Evolutionary conservation across 495 filamentous ascomycete species (phyloP), one percentile per base, ranked within the genome.

Genomic region (Hypoxylon subgilvum): DNA sequence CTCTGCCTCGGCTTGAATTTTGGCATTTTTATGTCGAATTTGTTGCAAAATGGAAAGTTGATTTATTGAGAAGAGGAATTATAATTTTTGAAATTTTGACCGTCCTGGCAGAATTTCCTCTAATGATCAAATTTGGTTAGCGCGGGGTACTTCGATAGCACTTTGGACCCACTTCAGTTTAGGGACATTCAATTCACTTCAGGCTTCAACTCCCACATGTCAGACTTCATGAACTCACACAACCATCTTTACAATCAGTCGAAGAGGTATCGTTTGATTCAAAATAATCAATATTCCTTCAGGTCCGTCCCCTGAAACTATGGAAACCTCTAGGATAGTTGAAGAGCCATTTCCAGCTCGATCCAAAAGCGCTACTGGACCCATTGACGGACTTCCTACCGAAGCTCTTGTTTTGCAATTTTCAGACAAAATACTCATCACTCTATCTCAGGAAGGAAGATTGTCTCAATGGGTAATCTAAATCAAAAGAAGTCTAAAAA

Each of bases 401-500:
- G 85, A 90, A 61, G 85, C 89, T 38, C 85, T 82, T 42, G 79
- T 76, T 5, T 73, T 89, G 28, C 82, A 76, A 62, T 97, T 97
- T 76, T 84, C 87, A 8, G 94, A 98, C 78, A 96, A 90, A 71
- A 95, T 98, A 69, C 76, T 98, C 67, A 73, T 98, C 35, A 96
- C 91, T 0, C 82, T 98, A 52, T 89, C 89, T 2, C 93, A 96
- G 71, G 82, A 84, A 52, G 94, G 93, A 32, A 82, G 89, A 59
- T 76, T 97, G 28, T 88, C 89, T 6, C 94, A 97, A 76, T 98
- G 94, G 94, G 92, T 96, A 69, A 57, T 76, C 76, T 25, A 54
- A 12, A 12, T 34, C 7, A 12, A 6, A 34, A 10, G 5, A 30
- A 30, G 27, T 30, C 10, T 5, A 30, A 30, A 10, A 30, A 10